Base-by-base conservation (phyloP, 2,329 filamentous ascomycete genomes). In the Tolypocladium cylindrosporum region DNA sequence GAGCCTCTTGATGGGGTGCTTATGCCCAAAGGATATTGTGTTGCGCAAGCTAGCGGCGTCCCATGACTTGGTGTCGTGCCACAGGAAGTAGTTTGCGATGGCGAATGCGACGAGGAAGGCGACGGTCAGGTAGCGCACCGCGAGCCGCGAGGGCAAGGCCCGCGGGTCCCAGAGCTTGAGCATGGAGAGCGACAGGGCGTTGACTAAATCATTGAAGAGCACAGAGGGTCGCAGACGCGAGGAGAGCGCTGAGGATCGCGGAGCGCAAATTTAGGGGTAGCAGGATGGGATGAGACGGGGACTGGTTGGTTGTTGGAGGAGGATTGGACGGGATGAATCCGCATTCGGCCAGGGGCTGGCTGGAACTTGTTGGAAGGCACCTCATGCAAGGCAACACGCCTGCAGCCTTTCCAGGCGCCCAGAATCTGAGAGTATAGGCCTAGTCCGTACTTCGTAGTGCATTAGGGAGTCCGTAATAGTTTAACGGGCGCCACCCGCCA, bases 1-100 rank as follows among this genome's bases (percentile, higher is more conserved):
- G 48, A 83, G 73, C 41, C 70, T 68, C 61, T 77, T 74, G 61
- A 83, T 82, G n/a, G 80, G 78, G 61, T 83, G 79, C 41, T 68
- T 66, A 4, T 65, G 62, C 21, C 62, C 64, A 40, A 65, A 50
- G 31, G 64, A 65, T 36, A 67, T 58, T 21, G 65, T 59, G 10
- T 60, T 61, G 51, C 61, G 60, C 2, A 57, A 31, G 21, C 11
- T 60, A 41, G 60, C 60, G 21, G 60, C 59, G 56, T 68, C 63
- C 67, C 69, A 70, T 14, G 62, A 60, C 34, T 63, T 58, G 5
- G 63, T 59, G 56, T 67, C 64, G 56, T 63, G 59, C 69, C 69
- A 73, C 55, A 72, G 61, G 54, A 65, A 43, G 61, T 69, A 71
- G 59, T 69, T 72, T 51, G 66, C 63, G 59, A 68, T 58, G 59